phyloP scores from a whole-genome alignment of 129 eudicot species.

The Pittosporum tobira region DNA sequence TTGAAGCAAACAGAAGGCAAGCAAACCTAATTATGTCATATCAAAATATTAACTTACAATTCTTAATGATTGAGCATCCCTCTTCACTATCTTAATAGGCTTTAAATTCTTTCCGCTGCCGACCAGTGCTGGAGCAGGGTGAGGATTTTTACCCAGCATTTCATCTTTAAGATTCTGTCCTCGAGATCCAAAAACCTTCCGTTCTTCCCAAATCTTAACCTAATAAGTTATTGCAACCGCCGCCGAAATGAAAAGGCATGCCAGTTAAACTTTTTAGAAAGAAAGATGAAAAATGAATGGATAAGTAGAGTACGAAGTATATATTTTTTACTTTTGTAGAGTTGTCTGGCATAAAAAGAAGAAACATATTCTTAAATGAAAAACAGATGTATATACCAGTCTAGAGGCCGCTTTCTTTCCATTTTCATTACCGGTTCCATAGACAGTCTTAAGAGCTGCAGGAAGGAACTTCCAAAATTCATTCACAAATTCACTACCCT shows the following conservation, averaged over 20 bases:
- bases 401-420: constrained; percentile 74
- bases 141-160: constrained; percentile 50
- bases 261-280: background rate
- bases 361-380: constrained; percentile 4
- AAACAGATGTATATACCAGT: constrained; percentile 43
- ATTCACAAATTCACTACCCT: constrained; percentile 87
- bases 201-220: constrained; percentile 89
- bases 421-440: constrained; percentile 57
- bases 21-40: constrained; percentile 1
- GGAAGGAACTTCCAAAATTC: constrained; percentile 98
- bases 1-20: constrained; percentile 6
- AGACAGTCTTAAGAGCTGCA: constrained; percentile 60
- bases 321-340: background rate
- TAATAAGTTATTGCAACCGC: constrained; percentile 19
- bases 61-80: constrained; percentile 70
- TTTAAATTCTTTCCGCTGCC: constrained; percentile 44
- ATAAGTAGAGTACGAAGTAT: too few relatives aligned
- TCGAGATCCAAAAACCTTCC: constrained; percentile 93
- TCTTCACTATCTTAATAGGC: constrained; percentile 78
- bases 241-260: background rate
- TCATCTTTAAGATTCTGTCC: constrained; percentile 83
- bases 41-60: constrained; percentile 44
- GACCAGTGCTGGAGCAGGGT: constrained; percentile 21
- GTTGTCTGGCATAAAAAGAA: constrained; percentile 12
- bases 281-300: too few relatives aligned